Percentiles rank a stretch among this genome's conserved stretches.
Conservation (phyloP, 169 alveolate species). For the Eimeria maxima region DNA sequence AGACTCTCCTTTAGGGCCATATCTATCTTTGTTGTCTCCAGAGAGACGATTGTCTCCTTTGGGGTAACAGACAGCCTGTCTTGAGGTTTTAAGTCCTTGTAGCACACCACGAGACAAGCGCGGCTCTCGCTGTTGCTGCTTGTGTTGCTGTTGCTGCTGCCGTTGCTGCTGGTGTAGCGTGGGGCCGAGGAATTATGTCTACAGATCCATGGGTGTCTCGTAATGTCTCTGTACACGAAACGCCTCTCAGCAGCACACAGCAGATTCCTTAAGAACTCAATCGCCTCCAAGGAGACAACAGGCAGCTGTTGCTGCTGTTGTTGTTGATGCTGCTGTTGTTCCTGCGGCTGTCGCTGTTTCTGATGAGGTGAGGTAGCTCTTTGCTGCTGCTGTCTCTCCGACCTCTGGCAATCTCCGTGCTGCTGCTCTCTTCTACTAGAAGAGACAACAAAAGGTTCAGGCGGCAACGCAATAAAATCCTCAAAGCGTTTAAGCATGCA, state of each 20-base stretch:
- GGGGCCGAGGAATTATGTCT: neutral
- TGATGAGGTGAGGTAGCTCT: no score
- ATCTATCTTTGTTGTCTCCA: no score
- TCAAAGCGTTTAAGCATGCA: neutral
- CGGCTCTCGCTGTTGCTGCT: neutral
- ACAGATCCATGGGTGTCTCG: slow-evolving; percentile 13
- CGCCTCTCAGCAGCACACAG: neutral
- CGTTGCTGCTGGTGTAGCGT: no score
- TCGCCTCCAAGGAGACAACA: slow-evolving; percentile 31
- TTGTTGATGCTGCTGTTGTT: no score
- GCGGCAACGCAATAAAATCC: neutral
- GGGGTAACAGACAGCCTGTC: no score
- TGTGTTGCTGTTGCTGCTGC: neutral
- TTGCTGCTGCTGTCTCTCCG: neutral
- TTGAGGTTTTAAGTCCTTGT: no score
- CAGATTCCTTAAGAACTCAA: slow-evolving; percentile 5
- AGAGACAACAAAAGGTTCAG: slow-evolving; percentile 17
- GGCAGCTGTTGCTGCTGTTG: neutral
- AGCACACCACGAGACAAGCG: no score
- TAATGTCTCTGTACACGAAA: neutral
- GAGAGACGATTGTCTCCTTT: no score
- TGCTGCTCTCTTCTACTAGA: neutral
- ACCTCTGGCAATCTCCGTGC: neutral
- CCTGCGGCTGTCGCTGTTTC: neutral
- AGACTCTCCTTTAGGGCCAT: no score